Evolutionary conservation across 345 rosid genomes (phyloP), one percentile per base, ranked within the genome.

Genomic region (Trapa incisa): DNA sequence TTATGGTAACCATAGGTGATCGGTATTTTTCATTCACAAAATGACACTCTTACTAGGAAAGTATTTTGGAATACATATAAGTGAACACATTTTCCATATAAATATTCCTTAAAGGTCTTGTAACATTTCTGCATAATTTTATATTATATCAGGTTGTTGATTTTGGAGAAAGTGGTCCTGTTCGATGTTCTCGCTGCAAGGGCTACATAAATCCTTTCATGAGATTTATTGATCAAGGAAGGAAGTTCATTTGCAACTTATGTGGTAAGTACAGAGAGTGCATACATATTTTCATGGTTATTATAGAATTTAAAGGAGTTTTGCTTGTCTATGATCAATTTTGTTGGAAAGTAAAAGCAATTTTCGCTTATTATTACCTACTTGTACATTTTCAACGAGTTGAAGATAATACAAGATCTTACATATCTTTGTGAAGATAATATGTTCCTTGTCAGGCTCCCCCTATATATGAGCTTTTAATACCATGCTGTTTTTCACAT

Each of bases 121-220:
- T 3, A 41, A 1, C 43, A 15, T 58, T 33, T 58, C 63, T 33
- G 43, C 53, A 43, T 16, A 9, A 65, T 50, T 2, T 41, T 58
- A 77, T 69, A 74, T 39, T 67, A 70, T 45, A 72, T 64, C 69
- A 92, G 97, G 81, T 86, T 71, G 97, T 89, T 70, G 98, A 92
- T 79, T 92, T 92, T 69, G 98, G 98, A 64, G 97, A 92, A 74
- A 70, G 80, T 71, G 97, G 97, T 65, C 98, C 96, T 47, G 87
- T 92, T 33, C 85, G 97, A 72, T 92, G 97, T 84, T 85, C 96
- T 73, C 89, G 89, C 68, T 92, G 97, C 82, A 92, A 92, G 80
- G 98, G 90, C 35, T 92, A 92, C 79, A 83, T 88, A 78, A 92
- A 92, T 77, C 98, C 97, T 81, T 83, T 89, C 72, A 85, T 88